phyloP scores from a whole-genome alignment of 805 yeast species.

The Metschnikowia bowlesiae region DNA sequence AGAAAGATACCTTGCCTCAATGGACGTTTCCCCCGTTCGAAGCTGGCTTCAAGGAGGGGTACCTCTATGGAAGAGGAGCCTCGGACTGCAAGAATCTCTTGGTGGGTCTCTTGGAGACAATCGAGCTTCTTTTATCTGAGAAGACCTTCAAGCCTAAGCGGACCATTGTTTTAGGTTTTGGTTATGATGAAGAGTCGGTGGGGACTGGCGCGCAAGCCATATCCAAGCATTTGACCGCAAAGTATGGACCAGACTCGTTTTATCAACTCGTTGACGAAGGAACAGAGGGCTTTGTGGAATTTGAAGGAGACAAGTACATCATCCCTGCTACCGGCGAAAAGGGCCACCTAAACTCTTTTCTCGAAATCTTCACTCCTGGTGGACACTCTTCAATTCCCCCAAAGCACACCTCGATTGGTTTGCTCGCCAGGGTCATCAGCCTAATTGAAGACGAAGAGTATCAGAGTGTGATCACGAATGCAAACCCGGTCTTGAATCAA shows the following conservation, averaged over 20 bases:
- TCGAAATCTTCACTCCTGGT: constrained; percentile 43
- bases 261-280: constrained; percentile 46
- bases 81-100: constrained; percentile 41
- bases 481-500: constrained; percentile 42
- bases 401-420: constrained; percentile 45
- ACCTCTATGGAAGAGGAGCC: constrained; percentile 33
- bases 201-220: constrained; percentile 40
- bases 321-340: constrained; percentile 46
- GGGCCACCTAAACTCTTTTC: constrained; percentile 40
- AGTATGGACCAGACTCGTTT: constrained; percentile 41
- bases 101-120: constrained; percentile 37
- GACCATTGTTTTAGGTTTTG: constrained; percentile 44
- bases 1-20: constrained; percentile 45
- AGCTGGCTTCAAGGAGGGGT: constrained; percentile 55
- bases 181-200: constrained; percentile 47
- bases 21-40: constrained; percentile 68
- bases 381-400: constrained; percentile 53
- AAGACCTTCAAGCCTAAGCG: constrained; percentile 37
- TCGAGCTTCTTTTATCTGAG: constrained; percentile 31
- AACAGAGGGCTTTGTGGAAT: constrained; percentile 7
- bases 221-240: constrained; percentile 27
- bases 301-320: constrained; percentile 23
- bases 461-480: constrained; percentile 34
- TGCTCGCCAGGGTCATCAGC: constrained; percentile 38
- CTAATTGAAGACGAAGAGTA: constrained; percentile 36